phyloP scores from a whole-genome alignment of 2,329 filamentous ascomycete species.

The Chrysoporthe austroafricana region DNA sequence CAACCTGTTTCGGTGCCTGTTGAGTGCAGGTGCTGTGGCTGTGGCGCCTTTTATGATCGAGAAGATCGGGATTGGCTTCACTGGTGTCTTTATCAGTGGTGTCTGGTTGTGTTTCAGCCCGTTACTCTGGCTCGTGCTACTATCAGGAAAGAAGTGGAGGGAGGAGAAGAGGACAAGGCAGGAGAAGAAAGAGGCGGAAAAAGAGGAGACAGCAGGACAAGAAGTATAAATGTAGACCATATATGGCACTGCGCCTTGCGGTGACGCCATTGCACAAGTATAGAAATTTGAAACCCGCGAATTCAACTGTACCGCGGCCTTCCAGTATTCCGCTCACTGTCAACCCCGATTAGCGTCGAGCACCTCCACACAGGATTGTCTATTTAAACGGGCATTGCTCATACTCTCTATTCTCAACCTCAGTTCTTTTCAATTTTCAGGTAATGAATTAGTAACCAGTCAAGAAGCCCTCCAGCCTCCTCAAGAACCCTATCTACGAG shows the following conservation, averaged over 20 bases:
- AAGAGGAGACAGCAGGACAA: conserved; percentile 1
- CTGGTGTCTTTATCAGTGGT: conserved; percentile 32
- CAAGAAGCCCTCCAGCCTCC: no score
- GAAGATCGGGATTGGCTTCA: conserved; percentile 34
- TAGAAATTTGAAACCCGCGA: background rate
- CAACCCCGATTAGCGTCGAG: no score
- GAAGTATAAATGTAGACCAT: background rate
- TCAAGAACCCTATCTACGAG: no score
- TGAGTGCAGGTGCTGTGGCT: conserved; percentile 35
- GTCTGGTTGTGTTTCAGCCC: conserved; percentile 33
- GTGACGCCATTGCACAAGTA: background rate
- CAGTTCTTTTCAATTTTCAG: no score
- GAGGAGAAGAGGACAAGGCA: conserved; percentile 14
- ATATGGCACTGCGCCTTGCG: background rate
- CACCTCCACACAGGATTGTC: no score
- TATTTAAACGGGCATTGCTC: no score
- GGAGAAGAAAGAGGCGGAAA: conserved; percentile 26
- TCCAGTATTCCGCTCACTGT: background rate
- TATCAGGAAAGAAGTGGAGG: conserved; percentile 33
- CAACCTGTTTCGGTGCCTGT: conserved; percentile 33
- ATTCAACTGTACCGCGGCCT: background rate
- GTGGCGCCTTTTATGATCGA: conserved; percentile 34
- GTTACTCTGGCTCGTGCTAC: conserved; percentile 35
- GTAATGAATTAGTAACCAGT: no score
- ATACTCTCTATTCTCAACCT: no score